A percentile compares a stretch with the other conserved stretches of the same genome.
These are phyloP conservation scores for Candida gigantensis DNA, from an alignment of 1,139 yeast species.

Conservation along the genomic window DNA sequence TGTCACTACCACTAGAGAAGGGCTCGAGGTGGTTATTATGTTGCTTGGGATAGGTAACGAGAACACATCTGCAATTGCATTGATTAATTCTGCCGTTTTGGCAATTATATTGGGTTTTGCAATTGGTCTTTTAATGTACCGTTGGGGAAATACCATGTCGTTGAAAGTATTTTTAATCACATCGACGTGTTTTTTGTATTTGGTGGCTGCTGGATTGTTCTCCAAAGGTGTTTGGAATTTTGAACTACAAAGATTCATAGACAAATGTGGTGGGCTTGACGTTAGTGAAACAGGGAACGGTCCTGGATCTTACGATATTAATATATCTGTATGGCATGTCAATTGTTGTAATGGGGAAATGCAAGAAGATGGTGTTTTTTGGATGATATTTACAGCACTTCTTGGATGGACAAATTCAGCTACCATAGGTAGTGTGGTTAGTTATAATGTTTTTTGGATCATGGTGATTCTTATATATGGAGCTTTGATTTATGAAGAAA, in stretches of 20 bases:
- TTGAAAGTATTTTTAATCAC: conserved; percentile 41
- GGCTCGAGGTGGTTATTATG: conserved; percentile 50
- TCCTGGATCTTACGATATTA: conserved; percentile 47
- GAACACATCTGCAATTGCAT: conserved; percentile 35
- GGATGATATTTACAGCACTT: conserved; percentile 49
- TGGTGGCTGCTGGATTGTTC: conserved; percentile 48
- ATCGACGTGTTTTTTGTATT: conserved; percentile 44
- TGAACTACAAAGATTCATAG: conserved; percentile 43
- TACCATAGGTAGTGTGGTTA: conserved; percentile 45
- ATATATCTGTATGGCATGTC: conserved; percentile 39
- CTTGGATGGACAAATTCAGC: conserved; percentile 54
- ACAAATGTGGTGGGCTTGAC: conserved; percentile 44
- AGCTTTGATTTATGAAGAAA: conserved; percentile 34
- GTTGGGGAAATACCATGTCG: conserved; percentile 45
- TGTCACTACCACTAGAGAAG: conserved; percentile 48
- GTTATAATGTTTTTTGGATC: conserved; percentile 41
- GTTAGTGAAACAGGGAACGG: conserved; percentile 52
- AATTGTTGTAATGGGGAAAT: conserved; percentile 48
- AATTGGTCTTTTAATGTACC: conserved; percentile 40
- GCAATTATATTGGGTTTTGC: conserved; percentile 36
- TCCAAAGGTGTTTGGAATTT: conserved; percentile 50
- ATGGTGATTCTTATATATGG: conserved; percentile 26
- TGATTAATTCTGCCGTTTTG: conserved; percentile 29
- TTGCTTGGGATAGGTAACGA: conserved; percentile 52
- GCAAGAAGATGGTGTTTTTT: conserved; percentile 45